Conservation (phyloP, 139 green algal genomes). For the Deuterostichococcus epilithicus region DNA sequence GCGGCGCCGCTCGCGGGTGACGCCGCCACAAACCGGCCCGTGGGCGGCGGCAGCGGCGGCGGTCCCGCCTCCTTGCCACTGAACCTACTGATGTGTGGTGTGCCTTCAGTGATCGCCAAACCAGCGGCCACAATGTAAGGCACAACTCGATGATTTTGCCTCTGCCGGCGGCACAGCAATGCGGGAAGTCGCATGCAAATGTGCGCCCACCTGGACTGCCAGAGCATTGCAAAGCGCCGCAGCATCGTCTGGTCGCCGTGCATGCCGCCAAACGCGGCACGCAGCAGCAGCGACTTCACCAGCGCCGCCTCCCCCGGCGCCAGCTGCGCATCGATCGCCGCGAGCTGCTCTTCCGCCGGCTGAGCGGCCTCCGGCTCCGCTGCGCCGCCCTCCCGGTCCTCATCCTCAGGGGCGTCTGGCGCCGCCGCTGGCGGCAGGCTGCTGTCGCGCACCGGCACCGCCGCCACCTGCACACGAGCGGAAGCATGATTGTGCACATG, state of each 20-base stretch:
- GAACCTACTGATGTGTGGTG: too few species aligned
- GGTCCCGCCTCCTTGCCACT: background rate
- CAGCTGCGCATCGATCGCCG: constrained; percentile 5
- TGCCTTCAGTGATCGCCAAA: too few species aligned
- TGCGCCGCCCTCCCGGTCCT: background rate
- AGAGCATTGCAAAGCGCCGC: constrained; percentile 24
- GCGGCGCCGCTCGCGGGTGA: background rate
- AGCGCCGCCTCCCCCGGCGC: constrained; percentile 21
- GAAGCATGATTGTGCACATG: constrained; percentile 13
- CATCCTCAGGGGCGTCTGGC: background rate
- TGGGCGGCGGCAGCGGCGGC: background rate
- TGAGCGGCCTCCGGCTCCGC: too few species aligned
- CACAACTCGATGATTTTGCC: too few species aligned
- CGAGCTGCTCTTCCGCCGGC: constrained; percentile 1
- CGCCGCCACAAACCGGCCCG: background rate
- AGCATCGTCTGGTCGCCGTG: constrained; percentile 46
- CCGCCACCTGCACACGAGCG: constrained; percentile 41
- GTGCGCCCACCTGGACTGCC: constrained; percentile 21
- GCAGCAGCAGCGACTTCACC: constrained; percentile 38
- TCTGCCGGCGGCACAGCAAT: too few species aligned
- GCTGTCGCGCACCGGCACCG: constrained; percentile 29
- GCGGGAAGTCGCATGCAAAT: too few species aligned
- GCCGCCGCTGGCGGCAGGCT: constrained; percentile 7
- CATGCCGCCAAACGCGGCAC: constrained; percentile 53
- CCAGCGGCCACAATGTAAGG: background rate